Evolutionary conservation across 257 asterid genomes (phyloP).

Genomic region (Vinca minor): DNA sequence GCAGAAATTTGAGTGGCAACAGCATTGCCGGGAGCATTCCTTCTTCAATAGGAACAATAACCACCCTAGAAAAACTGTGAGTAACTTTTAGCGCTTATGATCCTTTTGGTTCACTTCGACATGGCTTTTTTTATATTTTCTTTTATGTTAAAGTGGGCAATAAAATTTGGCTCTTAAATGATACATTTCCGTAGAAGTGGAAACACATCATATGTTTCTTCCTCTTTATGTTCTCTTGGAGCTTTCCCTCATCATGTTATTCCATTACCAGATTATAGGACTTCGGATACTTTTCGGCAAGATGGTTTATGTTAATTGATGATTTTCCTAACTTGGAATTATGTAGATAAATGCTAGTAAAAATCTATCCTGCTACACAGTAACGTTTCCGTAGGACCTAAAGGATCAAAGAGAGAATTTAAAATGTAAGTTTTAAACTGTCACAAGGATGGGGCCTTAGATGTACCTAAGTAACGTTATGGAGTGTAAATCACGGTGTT

Average conservation of each 20-base stretch:
- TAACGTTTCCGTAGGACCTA: background rate
- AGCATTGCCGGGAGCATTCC: constrained; percentile 78
- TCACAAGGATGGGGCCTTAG: background rate
- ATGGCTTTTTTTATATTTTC: background rate
- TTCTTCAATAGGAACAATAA: constrained; percentile 60
- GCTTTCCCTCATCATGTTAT: background rate
- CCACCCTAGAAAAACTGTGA: constrained; percentile 63
- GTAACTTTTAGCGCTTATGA: constrained; percentile 19
- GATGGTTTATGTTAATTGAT: background rate
- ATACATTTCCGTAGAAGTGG: background rate
- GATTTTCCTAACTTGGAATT: background rate
- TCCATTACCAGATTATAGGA: background rate
- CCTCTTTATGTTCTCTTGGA: background rate
- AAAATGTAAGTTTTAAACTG: background rate
- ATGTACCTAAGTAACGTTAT: background rate
- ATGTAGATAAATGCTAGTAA: background rate
- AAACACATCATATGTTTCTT: background rate
- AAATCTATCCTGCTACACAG: background rate
- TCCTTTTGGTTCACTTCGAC: constrained; percentile 10
- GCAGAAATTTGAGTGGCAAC: constrained; percentile 92
- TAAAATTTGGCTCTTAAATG: background rate
- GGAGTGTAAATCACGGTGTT: background rate
- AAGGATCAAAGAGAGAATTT: background rate
- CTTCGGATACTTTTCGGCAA: background rate
- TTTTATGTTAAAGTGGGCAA: background rate